Percentiles rank a stretch among this genome's conserved stretches.
These are phyloP conservation scores for Pyrus bretschneideri DNA, from an alignment of 306 rosid genomes.

Conservation along the genomic window DNA sequence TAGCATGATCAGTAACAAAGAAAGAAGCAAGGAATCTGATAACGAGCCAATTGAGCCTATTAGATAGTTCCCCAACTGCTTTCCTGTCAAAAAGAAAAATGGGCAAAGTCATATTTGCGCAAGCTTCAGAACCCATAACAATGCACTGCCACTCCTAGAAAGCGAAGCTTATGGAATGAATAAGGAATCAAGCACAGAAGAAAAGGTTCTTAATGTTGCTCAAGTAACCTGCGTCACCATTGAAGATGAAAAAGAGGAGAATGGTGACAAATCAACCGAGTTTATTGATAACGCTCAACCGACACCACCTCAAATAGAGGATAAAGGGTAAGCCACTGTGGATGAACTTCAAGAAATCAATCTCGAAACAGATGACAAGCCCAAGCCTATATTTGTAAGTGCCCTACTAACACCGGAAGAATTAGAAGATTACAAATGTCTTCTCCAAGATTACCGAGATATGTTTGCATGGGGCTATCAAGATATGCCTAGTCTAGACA, in stretches of 20 bases:
- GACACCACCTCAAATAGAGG: not conserved
- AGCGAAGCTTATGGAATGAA: no score
- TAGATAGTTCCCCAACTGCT: no score
- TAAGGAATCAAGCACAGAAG: no score
- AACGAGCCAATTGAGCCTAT: no score
- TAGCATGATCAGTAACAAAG: no score
- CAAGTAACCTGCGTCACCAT: not conserved
- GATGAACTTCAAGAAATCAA: not conserved
- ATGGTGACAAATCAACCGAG: not conserved
- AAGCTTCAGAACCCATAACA: no score
- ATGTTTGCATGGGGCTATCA: not conserved
- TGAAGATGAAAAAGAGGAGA: no score
- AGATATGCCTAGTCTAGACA: not conserved
- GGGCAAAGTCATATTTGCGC: no score
- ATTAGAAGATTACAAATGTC: not conserved
- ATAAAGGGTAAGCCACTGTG: not conserved
- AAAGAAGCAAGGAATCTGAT: no score
- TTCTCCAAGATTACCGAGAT: not conserved
- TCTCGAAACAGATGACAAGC: not conserved
- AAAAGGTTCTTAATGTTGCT: fast-evolving
- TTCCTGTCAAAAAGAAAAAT: no score
- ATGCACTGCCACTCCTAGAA: no score
- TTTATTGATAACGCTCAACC: not conserved
- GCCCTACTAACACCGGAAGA: not conserved
- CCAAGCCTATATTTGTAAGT: not conserved